Evolutionary conservation across 306 rosid genomes (phyloP), one percentile per base, ranked within the genome.

Genomic region (Hippophae rhamnoides): DNA sequence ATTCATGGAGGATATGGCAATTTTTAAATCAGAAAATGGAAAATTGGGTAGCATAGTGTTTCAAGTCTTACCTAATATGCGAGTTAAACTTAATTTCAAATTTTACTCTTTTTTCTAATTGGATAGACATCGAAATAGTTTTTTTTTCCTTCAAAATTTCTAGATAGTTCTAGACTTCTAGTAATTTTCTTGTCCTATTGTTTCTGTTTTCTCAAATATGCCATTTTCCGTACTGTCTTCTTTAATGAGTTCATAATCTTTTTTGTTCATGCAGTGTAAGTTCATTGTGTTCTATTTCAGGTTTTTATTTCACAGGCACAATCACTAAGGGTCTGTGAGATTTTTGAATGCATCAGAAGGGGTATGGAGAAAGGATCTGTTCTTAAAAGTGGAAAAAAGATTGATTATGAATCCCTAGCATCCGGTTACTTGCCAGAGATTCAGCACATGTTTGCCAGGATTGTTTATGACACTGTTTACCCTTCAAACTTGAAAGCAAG

Each of bases 341-440:
- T 76, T 62, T 76, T 76, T 62, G 73, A 70, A 52, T 70, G 72
- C 41, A 48, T 60, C 43, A 31, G 54, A 62, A 66, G 60, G 25
- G 58, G 64, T 10, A 49, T 60, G 45, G 79, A 49, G 52, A 52
- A 51, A 8, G 76, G 65, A 44, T 13, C 59, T n/a, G 60, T 57
- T 48, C 66, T 66, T 9, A 76, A 43, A 62, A 41, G 71, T 13
- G 64, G 73, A 7, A 58, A 60, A 66, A 66, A 47, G 55, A 66
- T 76, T 7, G n/a, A 76, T 58, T 56, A 66, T 5, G 63, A 70
- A 2, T 64, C 62, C 25, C 53, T 70, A 73, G 69, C 73, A 31
- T 52, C 31, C 58, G 80, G 80, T 13, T 40, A 40, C 69, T 57
- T 66, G 76, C 54, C 64, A 38, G 80, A 66, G 69, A 66, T 76